Conservation (phyloP, 805 yeast genomes). For the Starmerella kuoi region DNA sequence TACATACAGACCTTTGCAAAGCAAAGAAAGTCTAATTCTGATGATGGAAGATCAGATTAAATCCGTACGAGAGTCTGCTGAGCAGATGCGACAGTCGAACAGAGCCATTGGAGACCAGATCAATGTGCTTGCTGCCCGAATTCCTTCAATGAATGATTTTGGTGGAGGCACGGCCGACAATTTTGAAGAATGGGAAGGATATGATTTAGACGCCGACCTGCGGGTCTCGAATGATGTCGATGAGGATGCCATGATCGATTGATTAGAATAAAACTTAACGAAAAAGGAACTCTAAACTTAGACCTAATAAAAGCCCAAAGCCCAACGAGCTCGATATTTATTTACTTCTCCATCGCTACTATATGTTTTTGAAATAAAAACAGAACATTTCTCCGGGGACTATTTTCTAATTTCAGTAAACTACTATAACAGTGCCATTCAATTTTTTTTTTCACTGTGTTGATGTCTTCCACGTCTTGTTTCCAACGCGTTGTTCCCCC, state of each 20-base stretch:
- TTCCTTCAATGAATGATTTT: constrained; percentile 12
- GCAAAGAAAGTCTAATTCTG: constrained; percentile 76
- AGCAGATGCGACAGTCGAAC: constrained; percentile 32
- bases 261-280: no score
- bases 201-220: constrained; percentile 16
- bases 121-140: constrained; percentile 26
- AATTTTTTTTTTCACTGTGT: no score
- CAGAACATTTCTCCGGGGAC: no score
- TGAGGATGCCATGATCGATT: background rate
- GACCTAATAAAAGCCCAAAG: no score
- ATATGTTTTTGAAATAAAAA: no score
- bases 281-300: no score
- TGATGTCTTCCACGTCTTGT: no score
- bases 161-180: background rate
- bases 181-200: constrained; percentile 14
- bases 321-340: no score
- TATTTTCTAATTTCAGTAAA: no score
- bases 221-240: background rate
- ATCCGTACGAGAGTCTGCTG: constrained; percentile 22
- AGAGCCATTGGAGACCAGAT: constrained; percentile 33
- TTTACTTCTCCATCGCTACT: no score
- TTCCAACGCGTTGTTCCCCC: no score
- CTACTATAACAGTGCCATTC: no score
- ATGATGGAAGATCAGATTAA: constrained; percentile 54
- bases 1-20: constrained; percentile 90